These are phyloP conservation scores for Crucihimalaya himalaica DNA, from an alignment of 345 rosid genomes.

Conservation along the genomic window DNA sequence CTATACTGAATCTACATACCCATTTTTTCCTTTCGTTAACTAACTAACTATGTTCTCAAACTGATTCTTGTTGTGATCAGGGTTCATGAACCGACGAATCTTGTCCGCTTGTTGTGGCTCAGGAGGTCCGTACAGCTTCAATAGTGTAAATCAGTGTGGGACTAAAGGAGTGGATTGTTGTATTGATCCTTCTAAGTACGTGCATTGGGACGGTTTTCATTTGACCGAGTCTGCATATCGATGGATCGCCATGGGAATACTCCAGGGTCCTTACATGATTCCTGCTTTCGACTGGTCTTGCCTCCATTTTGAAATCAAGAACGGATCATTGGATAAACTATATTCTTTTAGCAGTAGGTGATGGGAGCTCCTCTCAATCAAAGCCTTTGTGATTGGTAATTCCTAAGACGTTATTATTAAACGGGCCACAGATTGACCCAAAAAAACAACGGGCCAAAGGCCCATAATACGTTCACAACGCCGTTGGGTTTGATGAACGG, in stretches of 20 bases:
- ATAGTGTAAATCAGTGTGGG: slow-evolving; percentile 30
- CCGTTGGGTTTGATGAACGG: not conserved
- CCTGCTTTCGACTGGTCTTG: slow-evolving; percentile 33
- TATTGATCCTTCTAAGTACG: slow-evolving; percentile 39
- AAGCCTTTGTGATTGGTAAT: not conserved
- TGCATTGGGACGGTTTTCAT: slow-evolving; percentile 54
- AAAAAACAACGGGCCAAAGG: not conserved
- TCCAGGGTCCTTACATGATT: slow-evolving; percentile 15
- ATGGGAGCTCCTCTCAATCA: not conserved
- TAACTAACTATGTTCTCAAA: not conserved
- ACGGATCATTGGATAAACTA: not conserved
- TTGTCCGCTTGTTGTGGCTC: slow-evolving; percentile 49
- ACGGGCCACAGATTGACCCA: too few species aligned
- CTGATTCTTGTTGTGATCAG: slow-evolving; percentile 25
- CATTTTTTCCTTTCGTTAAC: not conserved
- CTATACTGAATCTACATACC: not conserved
- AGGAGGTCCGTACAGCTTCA: slow-evolving; percentile 48
- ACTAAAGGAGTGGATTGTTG: slow-evolving; percentile 30
- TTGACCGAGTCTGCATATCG: slow-evolving; percentile 37
- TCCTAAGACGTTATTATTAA: too few species aligned
- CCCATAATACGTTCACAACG: not conserved
- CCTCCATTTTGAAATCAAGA: not conserved
- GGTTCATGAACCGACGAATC: slow-evolving; percentile 32
- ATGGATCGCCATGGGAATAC: slow-evolving; percentile 28
- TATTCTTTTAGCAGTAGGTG: slow-evolving; percentile 12